Percentiles rank a stretch among this genome's conserved stretches.
Conservation (phyloP, 2,329 filamentous ascomycete species). For the Colletotrichum filicis region DNA sequence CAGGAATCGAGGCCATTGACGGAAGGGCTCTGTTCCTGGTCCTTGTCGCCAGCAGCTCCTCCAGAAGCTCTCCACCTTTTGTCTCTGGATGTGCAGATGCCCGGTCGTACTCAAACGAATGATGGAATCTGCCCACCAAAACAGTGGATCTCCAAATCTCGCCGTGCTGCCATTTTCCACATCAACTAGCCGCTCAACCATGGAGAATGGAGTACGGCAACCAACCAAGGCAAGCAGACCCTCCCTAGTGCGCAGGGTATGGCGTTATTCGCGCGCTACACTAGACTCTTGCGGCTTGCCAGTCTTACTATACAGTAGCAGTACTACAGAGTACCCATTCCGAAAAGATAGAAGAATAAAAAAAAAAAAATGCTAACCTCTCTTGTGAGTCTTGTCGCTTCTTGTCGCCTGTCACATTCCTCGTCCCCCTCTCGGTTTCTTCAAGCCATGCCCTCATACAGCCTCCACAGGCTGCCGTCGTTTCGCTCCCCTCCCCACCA, state of each 20-base stretch:
- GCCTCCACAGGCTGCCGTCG: slow-evolving; percentile 32
- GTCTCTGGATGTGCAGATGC: slow-evolving; percentile 33
- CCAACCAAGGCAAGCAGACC: slow-evolving; percentile 34
- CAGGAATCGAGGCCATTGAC: slow-evolving; percentile 12
- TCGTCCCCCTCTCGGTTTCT: slow-evolving; percentile 21
- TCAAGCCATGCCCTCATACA: slow-evolving; percentile 13
- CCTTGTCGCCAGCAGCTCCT: slow-evolving; percentile 32
- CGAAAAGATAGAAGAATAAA: slow-evolving; percentile 6
- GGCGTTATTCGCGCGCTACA: slow-evolving; percentile 36
- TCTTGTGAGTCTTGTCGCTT: slow-evolving; percentile 12
- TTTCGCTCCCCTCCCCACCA: slow-evolving; percentile 33
- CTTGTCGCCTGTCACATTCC: background rate
- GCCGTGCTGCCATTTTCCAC: slow-evolving; percentile 35
- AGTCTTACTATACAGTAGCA: background rate
- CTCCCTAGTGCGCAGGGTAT: slow-evolving; percentile 31
- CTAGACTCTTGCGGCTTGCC: slow-evolving; percentile 11
- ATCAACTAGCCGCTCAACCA: slow-evolving; percentile 34
- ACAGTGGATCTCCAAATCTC: slow-evolving; percentile 34
- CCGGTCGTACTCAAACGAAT: slow-evolving; percentile 34
- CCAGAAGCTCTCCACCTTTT: slow-evolving; percentile 29
- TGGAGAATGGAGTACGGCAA: slow-evolving; percentile 28
- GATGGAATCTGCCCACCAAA: slow-evolving; percentile 34
- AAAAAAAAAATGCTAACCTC: slow-evolving; percentile 19
- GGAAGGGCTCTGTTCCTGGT: slow-evolving; percentile 29
- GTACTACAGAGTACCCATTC: slow-evolving; percentile 8